Evolutionary conservation across 257 asterid genomes (phyloP).

Genomic region (Dorcoceras hygrometricum): DNA sequence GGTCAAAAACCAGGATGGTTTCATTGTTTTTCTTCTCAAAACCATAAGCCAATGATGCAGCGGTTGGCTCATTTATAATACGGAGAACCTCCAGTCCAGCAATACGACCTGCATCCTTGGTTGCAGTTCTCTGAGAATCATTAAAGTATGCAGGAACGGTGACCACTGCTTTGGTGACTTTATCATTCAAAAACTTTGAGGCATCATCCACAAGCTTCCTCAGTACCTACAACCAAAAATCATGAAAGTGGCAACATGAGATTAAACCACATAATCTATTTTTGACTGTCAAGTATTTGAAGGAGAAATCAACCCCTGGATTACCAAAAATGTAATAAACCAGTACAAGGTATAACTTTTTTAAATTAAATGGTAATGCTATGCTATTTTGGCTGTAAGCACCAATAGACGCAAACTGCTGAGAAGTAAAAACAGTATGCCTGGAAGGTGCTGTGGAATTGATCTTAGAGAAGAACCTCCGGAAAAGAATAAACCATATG

Average conservation of each 20-base stretch:
- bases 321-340: background rate
- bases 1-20: constrained; percentile 55
- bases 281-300: background rate
- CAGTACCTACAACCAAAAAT: constrained; percentile 44
- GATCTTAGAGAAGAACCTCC: constrained; percentile 26
- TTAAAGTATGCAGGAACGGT: constrained; percentile 62
- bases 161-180: constrained; percentile 53
- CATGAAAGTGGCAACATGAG: background rate
- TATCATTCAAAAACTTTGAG: constrained; percentile 62
- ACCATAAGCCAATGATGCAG: constrained; percentile 47
- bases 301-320: background rate
- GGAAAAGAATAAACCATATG: constrained; percentile 19
- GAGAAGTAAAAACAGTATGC: constrained; percentile 25
- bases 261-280: background rate
- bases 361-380: background rate
- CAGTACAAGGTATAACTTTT: background rate
- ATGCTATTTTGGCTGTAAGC: constrained; percentile 13
- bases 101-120: constrained; percentile 50
- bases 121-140: constrained; percentile 65
- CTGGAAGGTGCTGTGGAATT: constrained; percentile 27
- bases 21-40: constrained; percentile 46
- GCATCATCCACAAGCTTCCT: constrained; percentile 76
- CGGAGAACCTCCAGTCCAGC: constrained; percentile 49
- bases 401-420: constrained; percentile 31
- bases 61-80: constrained; percentile 44